A percentile compares a stretch with the other conserved stretches of the same genome.
Evolutionary conservation across 1,139 yeast species (phyloP).

Genomic region (Debaryomycetaceae sp.): DNA sequence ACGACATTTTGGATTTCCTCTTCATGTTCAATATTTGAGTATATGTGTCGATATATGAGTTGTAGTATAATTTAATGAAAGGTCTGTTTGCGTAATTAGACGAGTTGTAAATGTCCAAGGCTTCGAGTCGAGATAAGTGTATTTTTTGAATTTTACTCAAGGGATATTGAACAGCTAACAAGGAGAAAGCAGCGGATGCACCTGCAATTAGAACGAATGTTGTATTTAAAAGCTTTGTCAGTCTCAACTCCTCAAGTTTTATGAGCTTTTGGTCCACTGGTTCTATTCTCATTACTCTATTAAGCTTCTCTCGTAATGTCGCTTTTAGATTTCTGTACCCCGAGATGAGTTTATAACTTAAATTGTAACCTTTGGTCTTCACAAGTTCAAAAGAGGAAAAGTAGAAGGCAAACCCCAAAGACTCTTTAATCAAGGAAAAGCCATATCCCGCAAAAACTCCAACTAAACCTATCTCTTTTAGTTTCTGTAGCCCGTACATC

Average conservation of each 20-base stretch:
- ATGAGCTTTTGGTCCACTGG: conserved; percentile 26
- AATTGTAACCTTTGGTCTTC: conserved; percentile 60
- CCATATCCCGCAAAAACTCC: conserved; percentile 92
- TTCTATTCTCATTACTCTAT: conserved; percentile 16
- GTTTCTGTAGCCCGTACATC: conserved; percentile 67
- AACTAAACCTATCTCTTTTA: conserved; percentile 68
- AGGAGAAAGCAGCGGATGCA: conserved; percentile 75
- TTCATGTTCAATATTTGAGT: conserved; percentile 55
- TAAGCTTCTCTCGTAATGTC: conserved; percentile 18
- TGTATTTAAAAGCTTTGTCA: conserved; percentile 56
- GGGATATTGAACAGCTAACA: conserved; percentile 81
- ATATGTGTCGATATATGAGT: conserved; percentile 72
- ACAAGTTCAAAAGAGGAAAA: conserved; percentile 83
- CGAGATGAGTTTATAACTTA: conserved; percentile 58
- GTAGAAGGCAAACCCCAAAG: conserved; percentile 82
- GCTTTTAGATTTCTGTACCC: conserved; percentile 44
- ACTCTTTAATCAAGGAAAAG: conserved; percentile 72
- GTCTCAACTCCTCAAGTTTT: conserved; percentile 35
- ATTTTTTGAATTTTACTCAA: conserved; percentile 74
- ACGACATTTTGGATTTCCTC: conserved; percentile 49
- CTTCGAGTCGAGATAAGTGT: conserved; percentile 75
- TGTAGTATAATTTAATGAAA: conserved; percentile 52
- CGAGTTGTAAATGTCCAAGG: conserved; percentile 64
- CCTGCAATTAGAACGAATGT: conserved; percentile 82
- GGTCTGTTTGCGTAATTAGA: conserved; percentile 28